Evolutionary conservation across 139 green algal species (phyloP), one percentile per base, ranked within the genome.

Genomic region (Limnomonas spitsbergensis): DNA sequence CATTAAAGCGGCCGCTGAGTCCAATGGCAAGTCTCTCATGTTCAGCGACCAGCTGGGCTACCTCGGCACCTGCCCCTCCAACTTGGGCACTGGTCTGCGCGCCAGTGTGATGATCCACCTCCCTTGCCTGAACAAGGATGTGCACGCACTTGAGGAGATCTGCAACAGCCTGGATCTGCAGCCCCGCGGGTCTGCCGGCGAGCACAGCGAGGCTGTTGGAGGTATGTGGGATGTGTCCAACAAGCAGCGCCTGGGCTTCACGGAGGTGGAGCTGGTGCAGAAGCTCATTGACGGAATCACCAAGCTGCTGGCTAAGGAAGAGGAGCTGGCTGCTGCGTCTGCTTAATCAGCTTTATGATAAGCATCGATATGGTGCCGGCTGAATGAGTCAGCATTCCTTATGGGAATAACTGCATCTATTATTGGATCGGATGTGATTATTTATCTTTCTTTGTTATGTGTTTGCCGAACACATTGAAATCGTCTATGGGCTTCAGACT

Each of bases 181-280:
- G 70, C 70, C 70, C 20, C 70, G 70, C 29, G 70, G 70, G 3
- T 76, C 70, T 61, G 39, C 70, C 35, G 70, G 70, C 27, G 70
- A 76, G 70, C 70, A 76, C 70, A 76, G 35, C 34, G 70, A 52
- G 26, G 70, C 70, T 36, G 40, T 76, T 9, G 70, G 70, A 27
- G 70, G 36, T 38, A 76, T 54, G 70, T 76, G 70, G 70, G 70
- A 76, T 38, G 40, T 76, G 3, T 76, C 70, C 38, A 76, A 76
- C 70, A 76, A 76, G 70, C 70, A 76, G 70, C 70, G 70, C 70
- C 39, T 76, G n/a, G 70, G 70, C 29, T 76, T 76, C 70, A 66
- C 70, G 34, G 70, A 76, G 70, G 70, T 76, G 70, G 35, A 76
- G 70, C 70, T 76, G 70, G 70, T 76, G 70, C 70, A 76, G 70